Evolutionary conservation across 768 basidiomycete genomes (phyloP).

Genomic region (Russula compacta): DNA sequence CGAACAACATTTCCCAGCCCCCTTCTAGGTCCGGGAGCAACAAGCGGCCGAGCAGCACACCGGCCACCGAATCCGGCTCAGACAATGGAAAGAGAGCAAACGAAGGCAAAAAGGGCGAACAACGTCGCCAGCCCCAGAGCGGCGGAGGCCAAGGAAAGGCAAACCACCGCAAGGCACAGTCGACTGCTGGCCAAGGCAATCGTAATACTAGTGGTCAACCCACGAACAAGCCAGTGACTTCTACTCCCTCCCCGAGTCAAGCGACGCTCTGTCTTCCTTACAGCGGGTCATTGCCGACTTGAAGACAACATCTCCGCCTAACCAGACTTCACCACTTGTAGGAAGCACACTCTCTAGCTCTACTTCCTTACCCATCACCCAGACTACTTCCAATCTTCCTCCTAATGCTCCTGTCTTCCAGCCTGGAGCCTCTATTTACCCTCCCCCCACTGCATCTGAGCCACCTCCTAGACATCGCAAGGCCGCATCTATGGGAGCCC

Average conservation of each 20-base stretch:
- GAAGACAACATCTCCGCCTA: slow-evolving; percentile 71
- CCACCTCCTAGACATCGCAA: slow-evolving; percentile 64
- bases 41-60: slow-evolving; percentile 40
- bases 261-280: slow-evolving; percentile 77
- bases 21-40: slow-evolving; percentile 48
- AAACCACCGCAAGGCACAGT: slow-evolving; percentile 17
- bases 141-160: slow-evolving; percentile 29
- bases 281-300: slow-evolving; percentile 92
- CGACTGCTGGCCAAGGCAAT: slow-evolving; percentile 50
- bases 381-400: slow-evolving; percentile 45
- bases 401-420: slow-evolving; percentile 67
- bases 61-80: slow-evolving; percentile 57
- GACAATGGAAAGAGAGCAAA: slow-evolving; percentile 56
- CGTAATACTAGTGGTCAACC: slow-evolving; percentile 38
- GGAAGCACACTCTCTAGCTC: slow-evolving; percentile 30
- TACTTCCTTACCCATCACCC: slow-evolving; percentile 40
- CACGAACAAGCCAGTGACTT: slow-evolving; percentile 24
- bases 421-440: slow-evolving; percentile 52
- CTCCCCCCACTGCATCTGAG: slow-evolving; percentile 38
- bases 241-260: slow-evolving; percentile 54
- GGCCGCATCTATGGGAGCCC: slow-evolving; percentile 61
- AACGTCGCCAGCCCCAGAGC: slow-evolving; percentile 32
- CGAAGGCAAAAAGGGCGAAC: slow-evolving; percentile 45
- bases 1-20: slow-evolving; percentile 26
- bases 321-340: slow-evolving; percentile 33